Evolutionary conservation across 192 early-diverging fungal genomes (phyloP).

Genomic region (Coemansia furcata): DNA sequence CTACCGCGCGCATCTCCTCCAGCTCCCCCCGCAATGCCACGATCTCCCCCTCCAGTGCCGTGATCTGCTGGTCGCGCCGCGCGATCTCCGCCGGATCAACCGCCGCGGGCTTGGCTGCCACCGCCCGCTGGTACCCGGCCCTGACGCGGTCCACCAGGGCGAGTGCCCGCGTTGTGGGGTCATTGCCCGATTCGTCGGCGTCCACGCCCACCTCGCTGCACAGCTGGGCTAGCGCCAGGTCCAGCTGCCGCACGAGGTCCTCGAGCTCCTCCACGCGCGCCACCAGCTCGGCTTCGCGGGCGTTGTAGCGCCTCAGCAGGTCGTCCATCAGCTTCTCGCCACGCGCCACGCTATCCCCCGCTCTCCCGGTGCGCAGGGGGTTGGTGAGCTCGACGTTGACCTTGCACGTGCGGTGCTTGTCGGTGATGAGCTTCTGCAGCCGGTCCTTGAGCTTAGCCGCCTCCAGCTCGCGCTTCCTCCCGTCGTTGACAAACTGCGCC

Average conservation of each 20-base stretch:
- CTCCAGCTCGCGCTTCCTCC: constrained; percentile 50
- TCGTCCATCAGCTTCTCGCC: constrained; percentile 29
- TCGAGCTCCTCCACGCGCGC: constrained; percentile 21
- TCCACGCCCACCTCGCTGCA: not conserved
- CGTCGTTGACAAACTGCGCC: constrained; percentile 47
- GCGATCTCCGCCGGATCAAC: constrained; percentile 31
- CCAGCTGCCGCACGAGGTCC: constrained; percentile 17
- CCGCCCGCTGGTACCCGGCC: not conserved
- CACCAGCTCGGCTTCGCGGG: constrained; percentile 14
- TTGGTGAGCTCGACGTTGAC: constrained; percentile 35
- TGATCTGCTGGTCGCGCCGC: constrained; percentile 55
- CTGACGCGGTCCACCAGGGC: constrained; percentile 36
- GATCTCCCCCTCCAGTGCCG: constrained; percentile 36
- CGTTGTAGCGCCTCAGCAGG: constrained; percentile 33
- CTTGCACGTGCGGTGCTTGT: constrained; percentile 36
- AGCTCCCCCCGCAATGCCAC: constrained; percentile 20
- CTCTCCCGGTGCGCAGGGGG: not conserved
- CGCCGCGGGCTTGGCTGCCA: constrained; percentile 11
- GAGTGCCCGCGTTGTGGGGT: constrained; percentile 18
- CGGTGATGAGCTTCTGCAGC: constrained; percentile 45
- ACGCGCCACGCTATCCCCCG: constrained; percentile 5
- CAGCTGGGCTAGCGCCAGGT: constrained; percentile 10
- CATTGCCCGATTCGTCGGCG: constrained; percentile 1
- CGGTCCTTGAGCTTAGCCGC: constrained; percentile 35
- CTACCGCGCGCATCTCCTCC: constrained; percentile 25